Evolutionary conservation across 305 asterid species (phyloP).

Genomic region (Fraxinus greggii): DNA sequence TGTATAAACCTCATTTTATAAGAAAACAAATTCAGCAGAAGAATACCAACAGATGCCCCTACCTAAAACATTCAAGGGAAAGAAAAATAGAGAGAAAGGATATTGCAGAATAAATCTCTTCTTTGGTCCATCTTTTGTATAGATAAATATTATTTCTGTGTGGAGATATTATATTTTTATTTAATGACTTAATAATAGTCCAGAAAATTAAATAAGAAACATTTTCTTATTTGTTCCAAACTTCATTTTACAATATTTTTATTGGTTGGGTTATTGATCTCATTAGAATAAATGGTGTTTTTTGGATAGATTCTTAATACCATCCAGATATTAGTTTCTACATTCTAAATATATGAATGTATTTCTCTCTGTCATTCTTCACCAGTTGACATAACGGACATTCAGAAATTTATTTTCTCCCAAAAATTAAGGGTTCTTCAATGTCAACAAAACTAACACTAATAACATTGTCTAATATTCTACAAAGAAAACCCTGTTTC

Average conservation of each 20-base stretch:
- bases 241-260: not conserved
- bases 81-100: not conserved
- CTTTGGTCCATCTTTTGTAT: not conserved
- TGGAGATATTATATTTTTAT: not conserved
- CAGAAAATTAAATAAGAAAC: not conserved
- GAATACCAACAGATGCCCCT: not conserved
- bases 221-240: not conserved
- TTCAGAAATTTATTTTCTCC: not conserved
- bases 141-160: not conserved
- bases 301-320: not conserved
- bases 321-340: not conserved
- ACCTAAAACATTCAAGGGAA: not conserved
- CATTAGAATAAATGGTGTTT: not conserved
- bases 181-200: not conserved
- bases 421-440: not conserved
- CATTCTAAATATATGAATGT: not conserved
- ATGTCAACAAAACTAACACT: not conserved
- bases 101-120: not conserved
- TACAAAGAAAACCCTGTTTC: not conserved
- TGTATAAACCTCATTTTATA: not conserved
- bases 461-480: not conserved
- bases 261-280: not conserved
- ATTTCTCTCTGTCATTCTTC: not conserved
- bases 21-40: not conserved
- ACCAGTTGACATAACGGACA: not conserved